A percentile compares a stretch with the other conserved stretches of the same genome.
These are phyloP conservation scores for Boletus vermiculosoides DNA, from an alignment of 768 basidiomycete species.

Conservation along the genomic window DNA sequence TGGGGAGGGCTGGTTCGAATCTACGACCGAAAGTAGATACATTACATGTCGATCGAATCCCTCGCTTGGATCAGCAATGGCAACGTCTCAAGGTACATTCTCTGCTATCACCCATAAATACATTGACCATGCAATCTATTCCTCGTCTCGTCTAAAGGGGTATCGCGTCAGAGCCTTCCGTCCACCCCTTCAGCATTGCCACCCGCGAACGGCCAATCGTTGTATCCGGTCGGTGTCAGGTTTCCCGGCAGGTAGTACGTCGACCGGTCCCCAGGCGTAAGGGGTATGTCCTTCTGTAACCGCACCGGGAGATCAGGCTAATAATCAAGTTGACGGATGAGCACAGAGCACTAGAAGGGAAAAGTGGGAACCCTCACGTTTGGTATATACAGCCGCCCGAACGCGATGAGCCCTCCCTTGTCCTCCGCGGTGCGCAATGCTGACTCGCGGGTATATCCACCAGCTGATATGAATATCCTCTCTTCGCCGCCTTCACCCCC, in stretches of 20 bases:
- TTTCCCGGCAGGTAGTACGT: constrained; percentile 30
- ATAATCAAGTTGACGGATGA: background rate
- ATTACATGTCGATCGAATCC: no score
- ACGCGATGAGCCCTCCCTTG: constrained; percentile 25
- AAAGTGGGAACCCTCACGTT: constrained; percentile 32
- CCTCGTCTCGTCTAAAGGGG: background rate
- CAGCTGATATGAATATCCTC: constrained; percentile 40
- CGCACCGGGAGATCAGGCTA: constrained; percentile 36
- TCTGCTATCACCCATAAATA: background rate
- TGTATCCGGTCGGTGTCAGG: constrained; percentile 29
- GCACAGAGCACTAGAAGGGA: background rate
- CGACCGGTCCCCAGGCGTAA: constrained; percentile 19
- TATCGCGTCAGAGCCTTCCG: background rate
- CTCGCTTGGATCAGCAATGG: no score
- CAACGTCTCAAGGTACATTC: no score
- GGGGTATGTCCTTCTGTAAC: constrained; percentile 20
- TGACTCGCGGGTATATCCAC: constrained; percentile 42
- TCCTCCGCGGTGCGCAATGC: constrained; percentile 40
- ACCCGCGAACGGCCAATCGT: constrained; percentile 29
- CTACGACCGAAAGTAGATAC: no score
- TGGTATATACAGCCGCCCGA: constrained; percentile 37
- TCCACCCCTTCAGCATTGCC: background rate
- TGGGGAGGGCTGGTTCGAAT: no score
- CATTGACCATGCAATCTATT: background rate
- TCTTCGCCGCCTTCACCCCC: constrained; percentile 24